Evolutionary conservation across 805 yeast genomes (phyloP), one percentile per base, ranked within the genome.

Genomic region (Torulaspora gathmanii): DNA sequence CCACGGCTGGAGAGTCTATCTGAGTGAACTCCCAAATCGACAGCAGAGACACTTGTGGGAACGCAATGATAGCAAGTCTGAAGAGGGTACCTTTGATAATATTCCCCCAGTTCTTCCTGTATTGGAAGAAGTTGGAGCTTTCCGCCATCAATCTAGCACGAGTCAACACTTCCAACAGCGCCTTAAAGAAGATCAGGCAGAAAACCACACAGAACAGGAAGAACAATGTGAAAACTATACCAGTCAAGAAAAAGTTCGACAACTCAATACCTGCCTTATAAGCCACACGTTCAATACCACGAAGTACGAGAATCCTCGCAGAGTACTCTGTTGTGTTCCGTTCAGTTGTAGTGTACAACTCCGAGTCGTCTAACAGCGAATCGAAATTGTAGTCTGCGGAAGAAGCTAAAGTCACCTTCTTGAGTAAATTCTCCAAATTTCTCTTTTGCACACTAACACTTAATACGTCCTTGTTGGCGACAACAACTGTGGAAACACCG

Each of bases 211-310:
- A 78, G 61, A 77, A 87, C 13, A 78, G 82, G 65, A 79, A 84
- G 65, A 93, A 84, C 13, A 93, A 66, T 61, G 89, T 85, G 64
- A 90, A 87, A 8, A 84, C 83, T 33, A 88, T 78, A 44, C 90
- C 87, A 0, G 99, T 93, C 70, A 90, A 72, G 66, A 89, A 93
- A 46, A 93, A 66, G 60, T 80, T 82, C 19, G 96, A 83, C 54
- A 91, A 75, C 68, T 93, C 99, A 54, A 93, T 90, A 16, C 78
- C 77, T 9, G 96, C 86, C 55, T 83, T 68, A 63, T 72, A 93
- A 0, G 96, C 82, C 5, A 91, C 96, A 69, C 99, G 82, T 65
- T 88, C 87, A 49, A 93, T 83, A 54, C 99, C 99, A 61, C 95
- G 79, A 43, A 93, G 70, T 30, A 91, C 82, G 57, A 93, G 72